These are phyloP conservation scores for Hyaloscypha bicolor DNA, from an alignment of 495 filamentous ascomycete genomes.

Conservation along the genomic window DNA sequence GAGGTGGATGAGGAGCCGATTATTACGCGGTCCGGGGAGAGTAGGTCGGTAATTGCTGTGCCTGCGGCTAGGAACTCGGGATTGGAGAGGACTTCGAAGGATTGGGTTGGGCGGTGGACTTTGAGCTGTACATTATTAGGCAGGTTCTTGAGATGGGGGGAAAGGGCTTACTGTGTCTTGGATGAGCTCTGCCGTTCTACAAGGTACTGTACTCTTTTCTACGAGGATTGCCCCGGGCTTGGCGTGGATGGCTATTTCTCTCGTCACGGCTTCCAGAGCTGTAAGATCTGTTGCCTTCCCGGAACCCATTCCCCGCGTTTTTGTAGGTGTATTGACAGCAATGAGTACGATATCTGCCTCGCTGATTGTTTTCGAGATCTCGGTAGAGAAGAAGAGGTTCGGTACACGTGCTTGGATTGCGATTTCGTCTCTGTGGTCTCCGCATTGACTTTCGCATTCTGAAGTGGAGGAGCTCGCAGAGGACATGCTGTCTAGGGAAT, in stretches of 20 bases:
- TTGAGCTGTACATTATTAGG: constrained; percentile 59
- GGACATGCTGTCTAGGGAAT: constrained; percentile 23
- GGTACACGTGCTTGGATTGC: constrained; percentile 49
- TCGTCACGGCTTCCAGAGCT: constrained; percentile 69
- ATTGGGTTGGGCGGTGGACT: constrained; percentile 40
- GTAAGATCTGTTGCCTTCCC: constrained; percentile 73
- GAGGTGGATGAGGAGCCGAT: constrained; percentile 68
- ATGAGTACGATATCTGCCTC: constrained; percentile 78
- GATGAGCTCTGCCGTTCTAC: constrained; percentile 72
- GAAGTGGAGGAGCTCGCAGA: constrained; percentile 30
- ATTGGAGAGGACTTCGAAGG: constrained; percentile 80
- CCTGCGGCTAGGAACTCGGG: constrained; percentile 85
- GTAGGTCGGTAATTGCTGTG: constrained; percentile 70
- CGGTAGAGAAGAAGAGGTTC: constrained; percentile 75
- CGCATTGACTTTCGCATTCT: constrained; percentile 36
- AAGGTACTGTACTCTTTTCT: constrained; percentile 85
- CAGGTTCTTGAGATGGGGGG: constrained; percentile 55
- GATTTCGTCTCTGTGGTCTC: constrained; percentile 28
- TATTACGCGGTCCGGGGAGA: constrained; percentile 73
- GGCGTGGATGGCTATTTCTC: constrained; percentile 67
- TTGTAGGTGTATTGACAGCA: constrained; percentile 82
- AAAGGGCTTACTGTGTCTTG: constrained; percentile 66
- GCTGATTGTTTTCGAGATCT: constrained; percentile 59
- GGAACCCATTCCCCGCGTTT: constrained; percentile 67
- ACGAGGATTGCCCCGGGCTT: constrained; percentile 72